A percentile compares a stretch with the other conserved stretches of the same genome.
phyloP scores from a whole-genome alignment of 805 yeast species.

The Candida nemodendra region DNA sequence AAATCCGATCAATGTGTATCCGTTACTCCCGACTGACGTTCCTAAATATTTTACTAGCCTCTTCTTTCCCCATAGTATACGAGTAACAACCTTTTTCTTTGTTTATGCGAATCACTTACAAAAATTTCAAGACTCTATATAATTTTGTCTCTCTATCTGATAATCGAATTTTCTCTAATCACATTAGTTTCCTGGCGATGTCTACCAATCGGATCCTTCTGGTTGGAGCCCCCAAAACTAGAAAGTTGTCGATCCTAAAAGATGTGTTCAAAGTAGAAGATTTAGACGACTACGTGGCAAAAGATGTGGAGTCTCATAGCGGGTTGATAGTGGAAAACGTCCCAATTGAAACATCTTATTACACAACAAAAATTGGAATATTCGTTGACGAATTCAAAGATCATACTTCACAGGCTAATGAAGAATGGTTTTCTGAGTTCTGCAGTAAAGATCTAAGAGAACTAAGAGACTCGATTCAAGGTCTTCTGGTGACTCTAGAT shows the following conservation, averaged over 20 bases:
- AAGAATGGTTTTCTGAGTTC: conserved; percentile 42
- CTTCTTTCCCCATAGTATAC: no score
- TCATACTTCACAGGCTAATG: conserved; percentile 24
- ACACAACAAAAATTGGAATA: conserved; percentile 25
- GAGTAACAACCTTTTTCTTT: no score
- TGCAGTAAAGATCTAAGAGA: conserved; percentile 37
- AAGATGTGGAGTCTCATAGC: conserved; percentile 16
- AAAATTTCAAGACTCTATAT: no score
- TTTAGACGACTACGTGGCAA: conserved; percentile 19
- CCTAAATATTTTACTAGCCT: no score
- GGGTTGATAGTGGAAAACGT: conserved; percentile 29
- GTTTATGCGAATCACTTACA: no score
- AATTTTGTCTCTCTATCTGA: no score
- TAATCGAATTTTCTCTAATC: no score
- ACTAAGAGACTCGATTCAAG: conserved; percentile 45
- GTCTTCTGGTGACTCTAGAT: conserved; percentile 43
- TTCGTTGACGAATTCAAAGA: conserved; percentile 32
- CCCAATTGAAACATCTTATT: conserved; percentile 25
- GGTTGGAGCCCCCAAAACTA: conserved; percentile 43
- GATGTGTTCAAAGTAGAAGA: conserved; percentile 25
- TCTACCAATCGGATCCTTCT: conserved; percentile 44
- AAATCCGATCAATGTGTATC: no score
- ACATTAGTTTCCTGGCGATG: no score
- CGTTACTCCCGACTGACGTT: no score
- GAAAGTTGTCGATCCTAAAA: conserved; percentile 34